Conservation (phyloP, 2,329 filamentous ascomycete genomes). For the Diaporthe citriasiana region DNA sequence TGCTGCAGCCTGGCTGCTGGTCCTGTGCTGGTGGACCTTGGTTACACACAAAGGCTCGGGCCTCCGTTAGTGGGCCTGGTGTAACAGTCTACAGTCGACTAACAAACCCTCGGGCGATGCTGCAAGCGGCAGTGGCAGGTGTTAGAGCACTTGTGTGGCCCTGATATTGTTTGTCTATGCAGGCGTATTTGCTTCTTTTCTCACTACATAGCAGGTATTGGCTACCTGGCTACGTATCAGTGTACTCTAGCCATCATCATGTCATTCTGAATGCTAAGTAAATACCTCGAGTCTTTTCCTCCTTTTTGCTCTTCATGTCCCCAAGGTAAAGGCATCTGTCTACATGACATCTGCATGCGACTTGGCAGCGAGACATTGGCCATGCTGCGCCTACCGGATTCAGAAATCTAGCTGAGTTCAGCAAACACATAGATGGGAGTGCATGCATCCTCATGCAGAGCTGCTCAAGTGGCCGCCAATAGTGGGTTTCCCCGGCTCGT, state of each 20-base stretch:
- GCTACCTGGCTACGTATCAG: too few species aligned
- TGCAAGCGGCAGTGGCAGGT: slow-evolving; percentile 26
- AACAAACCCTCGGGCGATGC: not conserved
- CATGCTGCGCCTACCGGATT: not conserved
- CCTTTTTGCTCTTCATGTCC: not conserved
- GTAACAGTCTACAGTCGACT: not conserved
- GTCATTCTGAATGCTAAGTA: not conserved
- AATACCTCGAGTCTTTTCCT: not conserved
- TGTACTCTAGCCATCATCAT: not conserved
- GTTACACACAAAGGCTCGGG: too few species aligned
- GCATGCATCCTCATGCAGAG: too few species aligned
- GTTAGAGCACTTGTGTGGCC: not conserved
- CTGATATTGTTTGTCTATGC: too few species aligned
- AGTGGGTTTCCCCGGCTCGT: too few species aligned
- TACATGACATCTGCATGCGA: slow-evolving; percentile 15
- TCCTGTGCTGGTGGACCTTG: not conserved
- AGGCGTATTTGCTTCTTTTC: too few species aligned
- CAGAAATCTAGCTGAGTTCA: not conserved
- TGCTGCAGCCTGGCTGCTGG: slow-evolving; percentile 1
- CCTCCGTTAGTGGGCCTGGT: not conserved
- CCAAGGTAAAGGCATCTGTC: not conserved
- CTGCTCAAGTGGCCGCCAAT: too few species aligned
- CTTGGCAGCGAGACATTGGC: not conserved
- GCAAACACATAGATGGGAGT: too few species aligned
- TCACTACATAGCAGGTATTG: too few species aligned